Evolutionary conservation across 2,329 filamentous ascomycete species (phyloP).

Genomic region (Tricladium varicosporioides): DNA sequence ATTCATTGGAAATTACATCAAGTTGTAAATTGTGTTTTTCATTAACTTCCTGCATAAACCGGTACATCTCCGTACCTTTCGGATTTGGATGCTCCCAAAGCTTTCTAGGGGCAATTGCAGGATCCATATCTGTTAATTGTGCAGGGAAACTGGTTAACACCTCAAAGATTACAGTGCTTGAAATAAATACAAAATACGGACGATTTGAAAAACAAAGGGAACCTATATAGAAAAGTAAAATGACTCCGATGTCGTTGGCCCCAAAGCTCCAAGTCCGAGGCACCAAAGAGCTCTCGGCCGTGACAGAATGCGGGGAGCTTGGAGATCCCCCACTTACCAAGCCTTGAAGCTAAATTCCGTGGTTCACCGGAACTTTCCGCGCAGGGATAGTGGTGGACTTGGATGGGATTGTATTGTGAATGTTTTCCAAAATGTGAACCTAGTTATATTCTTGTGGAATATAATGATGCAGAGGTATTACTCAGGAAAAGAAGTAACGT

Average conservation of each 20-base stretch:
- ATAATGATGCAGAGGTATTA: too few species aligned
- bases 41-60: conserved; percentile 66
- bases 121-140: conserved; percentile 18
- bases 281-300: background rate
- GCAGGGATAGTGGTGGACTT: too few species aligned
- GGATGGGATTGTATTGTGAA: too few species aligned
- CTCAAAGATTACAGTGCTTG: background rate
- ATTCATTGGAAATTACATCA: conserved; percentile 43
- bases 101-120: conserved; percentile 49
- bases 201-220: background rate
- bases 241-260: background rate
- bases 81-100: conserved; percentile 67
- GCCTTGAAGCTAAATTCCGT: background rate
- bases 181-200: background rate
- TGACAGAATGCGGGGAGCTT: background rate
- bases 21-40: conserved; percentile 53
- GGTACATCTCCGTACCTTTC: conserved; percentile 61
- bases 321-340: background rate
- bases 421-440: too few species aligned
- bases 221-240: background rate
- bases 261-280: background rate
- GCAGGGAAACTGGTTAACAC: background rate
- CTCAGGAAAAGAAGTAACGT: too few species aligned
- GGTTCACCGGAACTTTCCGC: too few species aligned
- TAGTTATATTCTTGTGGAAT: too few species aligned